These are phyloP conservation scores for Fusarium sp. DNA, from an alignment of 2,329 filamentous ascomycete species.

Conservation along the genomic window DNA sequence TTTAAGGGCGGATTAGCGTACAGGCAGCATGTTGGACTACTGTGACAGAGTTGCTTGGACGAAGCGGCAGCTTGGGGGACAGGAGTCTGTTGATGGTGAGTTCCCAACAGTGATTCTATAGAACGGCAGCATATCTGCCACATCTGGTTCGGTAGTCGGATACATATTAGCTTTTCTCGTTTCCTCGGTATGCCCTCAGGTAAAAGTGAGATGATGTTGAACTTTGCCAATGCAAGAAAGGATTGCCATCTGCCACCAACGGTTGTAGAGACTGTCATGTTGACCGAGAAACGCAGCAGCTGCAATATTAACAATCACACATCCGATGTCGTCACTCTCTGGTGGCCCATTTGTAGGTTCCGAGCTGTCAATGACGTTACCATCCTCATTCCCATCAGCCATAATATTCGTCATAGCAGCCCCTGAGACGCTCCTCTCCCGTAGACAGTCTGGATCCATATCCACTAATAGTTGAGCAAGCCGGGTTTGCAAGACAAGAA, in stretches of 20 bases:
- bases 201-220: no score
- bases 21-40: no score
- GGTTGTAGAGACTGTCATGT: no score
- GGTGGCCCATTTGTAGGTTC: no score
- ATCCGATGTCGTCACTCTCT: no score
- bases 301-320: no score
- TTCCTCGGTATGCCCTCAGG: neutral
- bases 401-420: no score
- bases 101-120: neutral
- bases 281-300: no score
- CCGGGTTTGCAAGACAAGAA: neutral
- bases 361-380: no score
- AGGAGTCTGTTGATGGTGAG: neutral
- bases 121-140: neutral
- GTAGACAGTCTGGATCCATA: neutral
- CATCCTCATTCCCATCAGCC: no score
- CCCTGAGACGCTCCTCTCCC: neutral
- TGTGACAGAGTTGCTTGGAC: neutral
- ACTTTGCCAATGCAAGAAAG: no score
- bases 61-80: neutral
- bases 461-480: neutral
- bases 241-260: no score
- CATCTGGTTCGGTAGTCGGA: neutral
- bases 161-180: neutral
- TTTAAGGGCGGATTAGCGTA: neutral